Evolutionary conservation across 1,139 yeast species (phyloP), one percentile per base, ranked within the genome.

Genomic region (Kodamaea sp.): DNA sequence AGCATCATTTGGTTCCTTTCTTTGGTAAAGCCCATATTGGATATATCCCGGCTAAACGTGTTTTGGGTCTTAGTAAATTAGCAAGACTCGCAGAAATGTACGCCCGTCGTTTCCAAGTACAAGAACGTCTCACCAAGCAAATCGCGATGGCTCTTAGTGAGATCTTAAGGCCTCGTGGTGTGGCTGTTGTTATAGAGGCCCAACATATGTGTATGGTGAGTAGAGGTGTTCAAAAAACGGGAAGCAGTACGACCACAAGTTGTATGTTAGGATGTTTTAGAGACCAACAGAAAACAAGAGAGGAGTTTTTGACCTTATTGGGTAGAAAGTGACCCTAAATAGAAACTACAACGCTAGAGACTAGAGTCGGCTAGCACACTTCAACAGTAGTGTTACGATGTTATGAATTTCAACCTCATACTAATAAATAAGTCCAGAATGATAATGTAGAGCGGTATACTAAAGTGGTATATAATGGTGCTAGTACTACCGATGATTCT

Each of bases 171-270:
- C 98, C 99, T 11, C 76, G 92, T 53, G 98, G 98, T 40, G 98
- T 92, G 9, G 98, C 97, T 0, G 98, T 92, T 30, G 97, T 92
- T 22, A 89, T 92, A 57, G 98, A 92, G 63, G 97, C 97, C 24
- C 80, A 94, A 7, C 99, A 92, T 60, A 92, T 94, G 98, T 92
- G 99, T 63, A 92, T 92, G 99, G 97, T 90, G 26, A 88, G 95
- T 62, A 79, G 99, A 58, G 99, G 99, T 36, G 89, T 92, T 22
- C 97, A 92, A 61, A 94, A 92, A 64, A 81, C 96, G 0, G 97
- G 97, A 1, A 84, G 96, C 15, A 78, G 87, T 24, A 92, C 99
- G 3, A 82, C 92, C 33, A 94, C 98, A 24, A 87, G 96, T 57
- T 90, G 97, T 59, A 89, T 92, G 97, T 75, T 92, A 55, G 98